phyloP scores from a whole-genome alignment of 164 flowering plant species.

The Vitis amurensis region DNA sequence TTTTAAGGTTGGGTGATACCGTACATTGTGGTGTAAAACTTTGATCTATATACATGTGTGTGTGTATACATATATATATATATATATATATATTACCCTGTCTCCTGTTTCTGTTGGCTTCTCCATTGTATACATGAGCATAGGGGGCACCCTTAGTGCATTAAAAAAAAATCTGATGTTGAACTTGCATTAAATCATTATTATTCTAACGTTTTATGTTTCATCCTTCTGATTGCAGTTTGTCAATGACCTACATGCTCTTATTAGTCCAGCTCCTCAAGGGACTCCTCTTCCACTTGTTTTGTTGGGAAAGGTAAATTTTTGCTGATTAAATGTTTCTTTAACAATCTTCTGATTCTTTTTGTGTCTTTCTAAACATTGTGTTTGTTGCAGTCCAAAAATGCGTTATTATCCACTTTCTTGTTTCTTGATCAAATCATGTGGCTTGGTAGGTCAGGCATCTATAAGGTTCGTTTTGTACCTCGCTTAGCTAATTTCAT shows the following conservation, averaged over 20 bases:
- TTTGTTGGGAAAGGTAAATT: slow-evolving; percentile 83
- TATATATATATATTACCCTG: too few relatives aligned
- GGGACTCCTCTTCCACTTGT: slow-evolving; percentile 95
- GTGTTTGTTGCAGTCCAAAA: slow-evolving; percentile 72
- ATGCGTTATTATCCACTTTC: slow-evolving; percentile 91
- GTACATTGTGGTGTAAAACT: not conserved
- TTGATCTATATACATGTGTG: too few relatives aligned
- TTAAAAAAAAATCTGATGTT: not conserved
- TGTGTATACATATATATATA: too few relatives aligned
- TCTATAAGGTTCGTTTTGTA: slow-evolving; percentile 65
- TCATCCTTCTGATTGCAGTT: slow-evolving; percentile 56
- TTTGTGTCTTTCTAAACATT: not conserved
- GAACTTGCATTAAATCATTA: not conserved
- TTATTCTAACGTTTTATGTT: not conserved
- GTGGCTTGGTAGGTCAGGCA: slow-evolving; percentile 95
- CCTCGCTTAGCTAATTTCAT: not conserved
- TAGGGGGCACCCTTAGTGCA: not conserved
- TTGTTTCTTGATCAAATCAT: slow-evolving; percentile 96
- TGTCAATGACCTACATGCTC: slow-evolving; percentile 90
- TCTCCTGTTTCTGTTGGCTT: too few relatives aligned
- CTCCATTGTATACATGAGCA: not conserved
- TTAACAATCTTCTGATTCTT: not conserved
- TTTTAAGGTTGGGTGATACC: slow-evolving; percentile 64
- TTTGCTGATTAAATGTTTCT: not conserved
- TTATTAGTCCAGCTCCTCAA: slow-evolving; percentile 82